phyloP scores from a whole-genome alignment of 2,329 filamentous ascomycete species.

The Beauveria australis region DNA sequence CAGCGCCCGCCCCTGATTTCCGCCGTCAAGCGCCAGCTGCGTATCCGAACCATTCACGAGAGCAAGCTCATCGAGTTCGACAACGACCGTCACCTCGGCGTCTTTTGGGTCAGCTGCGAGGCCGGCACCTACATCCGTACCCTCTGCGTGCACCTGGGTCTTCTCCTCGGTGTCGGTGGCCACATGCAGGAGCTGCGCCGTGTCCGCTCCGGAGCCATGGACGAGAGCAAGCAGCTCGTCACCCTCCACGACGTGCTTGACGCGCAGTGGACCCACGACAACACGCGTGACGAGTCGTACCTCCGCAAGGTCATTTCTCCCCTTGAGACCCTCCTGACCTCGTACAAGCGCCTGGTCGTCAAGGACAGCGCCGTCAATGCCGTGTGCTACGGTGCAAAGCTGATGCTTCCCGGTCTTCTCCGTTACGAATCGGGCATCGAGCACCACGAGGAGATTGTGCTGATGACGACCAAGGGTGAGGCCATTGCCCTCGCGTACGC shows the following conservation, averaged over 20 bases:
- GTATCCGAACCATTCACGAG: constrained; percentile 96
- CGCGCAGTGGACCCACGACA: constrained; percentile 93
- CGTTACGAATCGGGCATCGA: constrained; percentile 89
- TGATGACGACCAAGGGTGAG: constrained; percentile 99
- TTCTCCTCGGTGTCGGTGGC: constrained; percentile 70
- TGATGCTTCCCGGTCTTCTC: constrained; percentile 94
- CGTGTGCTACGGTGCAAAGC: constrained; percentile 96
- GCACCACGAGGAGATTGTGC: constrained; percentile 88
- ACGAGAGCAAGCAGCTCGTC: constrained; percentile 79
- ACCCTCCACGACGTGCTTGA: constrained; percentile 84
- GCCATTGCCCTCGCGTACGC: constrained; percentile 94
- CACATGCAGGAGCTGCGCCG: constrained; percentile 98
- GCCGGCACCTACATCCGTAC: constrained; percentile 97
- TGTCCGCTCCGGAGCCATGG: constrained; percentile 91
- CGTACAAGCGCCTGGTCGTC: constrained; percentile 94
- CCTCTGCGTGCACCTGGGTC: constrained; percentile 86
- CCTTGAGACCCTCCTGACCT: constrained; percentile 81
- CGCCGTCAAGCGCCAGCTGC: constrained; percentile 95
- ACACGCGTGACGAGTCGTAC: constrained; percentile 89
- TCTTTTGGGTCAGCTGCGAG: constrained; percentile 99
- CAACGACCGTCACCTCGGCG: constrained; percentile 92
- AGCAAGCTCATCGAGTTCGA: constrained; percentile 97
- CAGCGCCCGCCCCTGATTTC: constrained; percentile 88
- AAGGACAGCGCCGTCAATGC: constrained; percentile 82
- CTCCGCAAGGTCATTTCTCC: constrained; percentile 86